Evolutionary conservation across 148 eudicot genomes (phyloP), one percentile per base, ranked within the genome.

Genomic region (Spergularia bocconei): DNA sequence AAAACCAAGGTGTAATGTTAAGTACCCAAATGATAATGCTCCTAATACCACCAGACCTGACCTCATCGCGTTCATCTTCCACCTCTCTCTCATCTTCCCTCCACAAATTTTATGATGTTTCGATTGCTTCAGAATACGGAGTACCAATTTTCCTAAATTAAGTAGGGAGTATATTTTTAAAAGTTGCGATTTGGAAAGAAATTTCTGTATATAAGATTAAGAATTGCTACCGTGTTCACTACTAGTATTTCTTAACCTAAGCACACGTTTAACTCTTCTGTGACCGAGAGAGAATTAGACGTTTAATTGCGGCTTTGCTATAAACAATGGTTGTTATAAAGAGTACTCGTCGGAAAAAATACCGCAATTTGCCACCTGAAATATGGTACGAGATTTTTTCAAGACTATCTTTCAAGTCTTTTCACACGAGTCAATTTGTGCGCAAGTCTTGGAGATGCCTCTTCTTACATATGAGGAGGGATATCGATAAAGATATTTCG

Each of bases 31-130:
- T 5, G 98, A 96, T 2, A 91, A 4, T 4, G 98, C 85, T 48
- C 93, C 98, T 1, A 89, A 19, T 25, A 93, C 92, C 5, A 91
- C 96, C 50, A 93, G 65, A 50, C 79, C 92, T 0, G 98, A 91
- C 72, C 98, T 87, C 88, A 93, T 82, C 6, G 87, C 93, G 39
- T 93, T 91, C 88, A 86, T 82, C 82, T 63, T 89, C 63, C 82
- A 74, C 79, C 81, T 74, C 78, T 74, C 90, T 71, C 84, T 82
- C 97, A 88, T 78, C 73, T 72, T 75, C 64, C 60, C 54, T 67
- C 75, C 50, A 72, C 36, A 9, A 50, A 63, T 74, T 21, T 33
- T 61, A 21, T 11, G 23, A 12, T 23, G 23, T 23, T 29, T 29
- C 33, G 33, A 29, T 29, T 1, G 33, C 33, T 29, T 29, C 33